These are phyloP conservation scores for Simplicillium aogashimaense DNA, from an alignment of 2,329 filamentous ascomycete genomes.

Conservation along the genomic window DNA sequence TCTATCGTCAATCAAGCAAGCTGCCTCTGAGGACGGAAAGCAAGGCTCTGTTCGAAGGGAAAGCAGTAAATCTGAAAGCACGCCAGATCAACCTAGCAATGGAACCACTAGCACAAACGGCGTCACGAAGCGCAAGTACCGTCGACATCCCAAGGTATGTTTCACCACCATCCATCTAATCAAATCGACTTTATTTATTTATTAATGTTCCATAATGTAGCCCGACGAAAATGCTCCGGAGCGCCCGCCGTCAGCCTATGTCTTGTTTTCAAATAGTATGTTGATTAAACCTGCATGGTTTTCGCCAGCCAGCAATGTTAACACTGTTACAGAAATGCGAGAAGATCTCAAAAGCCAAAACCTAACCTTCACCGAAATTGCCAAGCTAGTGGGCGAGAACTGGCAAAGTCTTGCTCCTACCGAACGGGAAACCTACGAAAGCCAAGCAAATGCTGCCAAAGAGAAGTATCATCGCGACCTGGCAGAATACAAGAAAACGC, in stretches of 20 bases:
- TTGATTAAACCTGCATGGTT: conserved; percentile 21
- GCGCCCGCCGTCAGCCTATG: conserved; percentile 71
- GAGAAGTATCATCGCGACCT: conserved; percentile 68
- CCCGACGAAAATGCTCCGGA: conserved; percentile 73
- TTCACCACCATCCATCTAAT: conserved; percentile 1
- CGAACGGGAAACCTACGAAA: conserved; percentile 65
- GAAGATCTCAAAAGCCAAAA: conserved; percentile 69
- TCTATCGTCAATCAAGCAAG: conserved; percentile 38
- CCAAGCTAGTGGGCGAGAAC: conserved; percentile 70
- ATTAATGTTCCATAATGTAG: conserved; percentile 23
- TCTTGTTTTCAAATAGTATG: conserved; percentile 73
- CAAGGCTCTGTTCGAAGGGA: conserved; percentile 43
- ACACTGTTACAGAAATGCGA: conserved; percentile 49
- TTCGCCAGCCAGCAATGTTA: neutral
- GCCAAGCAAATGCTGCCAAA: conserved; percentile 61
- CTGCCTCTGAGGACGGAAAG: conserved; percentile 39
- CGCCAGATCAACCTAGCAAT: too few relatives aligned
- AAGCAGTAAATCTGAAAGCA: conserved; percentile 31
- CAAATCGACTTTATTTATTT: neutral
- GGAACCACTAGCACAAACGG: conserved; percentile 29
- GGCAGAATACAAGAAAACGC: conserved; percentile 67
- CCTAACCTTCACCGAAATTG: conserved; percentile 73
- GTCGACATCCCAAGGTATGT: conserved; percentile 64
- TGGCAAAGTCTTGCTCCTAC: conserved; percentile 62
- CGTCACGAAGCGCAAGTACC: conserved; percentile 61